These are phyloP conservation scores for Colletotrichum sp. DNA, from an alignment of 2,329 filamentous ascomycete species.

Conservation along the genomic window DNA sequence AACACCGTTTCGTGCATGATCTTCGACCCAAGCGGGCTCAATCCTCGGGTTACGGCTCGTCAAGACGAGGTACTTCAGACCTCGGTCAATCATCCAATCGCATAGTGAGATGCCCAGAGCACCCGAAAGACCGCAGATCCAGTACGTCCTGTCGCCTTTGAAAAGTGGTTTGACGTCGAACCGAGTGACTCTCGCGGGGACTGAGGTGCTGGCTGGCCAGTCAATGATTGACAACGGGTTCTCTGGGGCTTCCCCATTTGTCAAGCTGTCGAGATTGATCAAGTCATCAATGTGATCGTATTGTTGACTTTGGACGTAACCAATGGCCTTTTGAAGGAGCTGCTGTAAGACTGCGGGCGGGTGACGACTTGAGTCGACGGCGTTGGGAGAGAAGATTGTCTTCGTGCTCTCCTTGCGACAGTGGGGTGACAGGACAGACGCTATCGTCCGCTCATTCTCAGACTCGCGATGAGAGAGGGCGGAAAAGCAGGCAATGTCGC, in stretches of 20 bases:
- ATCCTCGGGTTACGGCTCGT: constrained; percentile 37
- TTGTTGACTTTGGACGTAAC: not conserved
- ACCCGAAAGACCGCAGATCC: constrained; percentile 32
- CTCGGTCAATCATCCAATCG: constrained; percentile 37
- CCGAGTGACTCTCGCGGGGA: not conserved
- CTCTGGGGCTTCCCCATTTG: not conserved
- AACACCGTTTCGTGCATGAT: constrained; percentile 24
- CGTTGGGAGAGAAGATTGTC: not conserved
- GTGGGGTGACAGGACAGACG: not conserved
- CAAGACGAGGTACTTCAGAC: constrained; percentile 37
- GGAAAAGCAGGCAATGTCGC: not conserved
- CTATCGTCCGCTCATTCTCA: not conserved
- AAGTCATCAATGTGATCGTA: not conserved
- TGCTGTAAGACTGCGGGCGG: not conserved
- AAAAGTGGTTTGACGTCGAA: not conserved
- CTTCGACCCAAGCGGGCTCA: constrained; percentile 16
- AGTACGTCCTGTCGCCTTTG: constrained; percentile 31
- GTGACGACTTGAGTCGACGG: not conserved
- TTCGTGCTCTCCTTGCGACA: not conserved
- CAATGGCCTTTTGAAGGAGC: not conserved
- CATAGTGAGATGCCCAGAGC: constrained; percentile 37
- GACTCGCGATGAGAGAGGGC: not conserved
- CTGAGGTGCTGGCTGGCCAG: not conserved
- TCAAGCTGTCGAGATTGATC: not conserved
- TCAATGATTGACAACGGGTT: not conserved